These are phyloP conservation scores for Aspergillus sergii DNA, from an alignment of 2,329 filamentous ascomycete species.

Conservation along the genomic window DNA sequence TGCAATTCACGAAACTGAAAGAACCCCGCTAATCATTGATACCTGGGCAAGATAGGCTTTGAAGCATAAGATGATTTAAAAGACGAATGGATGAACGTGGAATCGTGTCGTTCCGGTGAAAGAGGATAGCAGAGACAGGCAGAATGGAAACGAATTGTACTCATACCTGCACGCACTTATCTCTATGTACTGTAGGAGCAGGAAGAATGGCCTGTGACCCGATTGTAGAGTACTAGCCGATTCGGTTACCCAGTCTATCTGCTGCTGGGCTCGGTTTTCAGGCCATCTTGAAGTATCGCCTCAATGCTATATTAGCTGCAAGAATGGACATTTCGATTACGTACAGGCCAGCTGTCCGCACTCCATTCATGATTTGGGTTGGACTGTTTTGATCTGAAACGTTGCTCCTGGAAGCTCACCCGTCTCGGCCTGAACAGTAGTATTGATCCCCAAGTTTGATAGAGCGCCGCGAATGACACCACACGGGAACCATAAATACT, in stretches of 20 bases:
- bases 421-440: constrained; percentile 88
- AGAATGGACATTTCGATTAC: neutral
- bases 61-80: constrained; percentile 35
- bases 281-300: neutral
- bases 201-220: neutral
- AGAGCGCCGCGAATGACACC: constrained; percentile 90
- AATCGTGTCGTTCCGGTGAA: constrained; percentile 20
- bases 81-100: constrained; percentile 26
- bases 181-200: neutral
- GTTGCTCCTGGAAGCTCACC: constrained; percentile 83
- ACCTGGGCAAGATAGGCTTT: constrained; percentile 50
- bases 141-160: constrained; percentile 17
- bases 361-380: constrained; percentile 61
- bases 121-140: constrained; percentile 20
- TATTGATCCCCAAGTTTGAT: constrained; percentile 85
- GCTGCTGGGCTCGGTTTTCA: neutral
- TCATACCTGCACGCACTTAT: constrained; percentile 2
- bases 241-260: neutral
- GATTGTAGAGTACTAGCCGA: neutral
- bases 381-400: constrained; percentile 91
- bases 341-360: neutral
- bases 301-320: neutral
- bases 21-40: constrained; percentile 40
- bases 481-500: constrained; percentile 96
- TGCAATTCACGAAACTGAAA: constrained; percentile 21